phyloP scores from a whole-genome alignment of 352 stramenopile genomes.

The Globisporangium cystogenes region DNA sequence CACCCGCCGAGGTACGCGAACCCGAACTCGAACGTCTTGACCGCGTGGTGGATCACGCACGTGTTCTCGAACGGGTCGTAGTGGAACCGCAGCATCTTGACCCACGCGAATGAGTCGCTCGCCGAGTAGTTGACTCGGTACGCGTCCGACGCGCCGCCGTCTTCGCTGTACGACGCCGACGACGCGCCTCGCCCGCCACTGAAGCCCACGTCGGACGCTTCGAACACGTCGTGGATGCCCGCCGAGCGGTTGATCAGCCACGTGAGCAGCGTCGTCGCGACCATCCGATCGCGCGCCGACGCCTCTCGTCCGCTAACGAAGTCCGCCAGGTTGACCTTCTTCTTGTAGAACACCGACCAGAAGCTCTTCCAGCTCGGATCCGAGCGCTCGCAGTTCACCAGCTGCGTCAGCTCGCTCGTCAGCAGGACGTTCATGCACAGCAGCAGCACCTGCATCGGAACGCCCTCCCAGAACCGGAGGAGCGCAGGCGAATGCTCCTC shows the following conservation, averaged over 20 bases:
- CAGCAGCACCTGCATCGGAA: slow-evolving; percentile 48
- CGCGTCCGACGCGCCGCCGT: slow-evolving; percentile 18
- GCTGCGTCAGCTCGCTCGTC: slow-evolving; percentile 38
- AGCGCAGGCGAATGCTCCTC: neutral
- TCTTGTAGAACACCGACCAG: slow-evolving; percentile 37
- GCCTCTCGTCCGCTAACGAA: slow-evolving; percentile 27
- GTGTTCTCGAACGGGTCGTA: slow-evolving; percentile 54
- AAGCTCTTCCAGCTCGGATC: slow-evolving; percentile 36
- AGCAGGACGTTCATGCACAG: slow-evolving; percentile 53
- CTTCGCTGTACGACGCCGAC: slow-evolving; percentile 4
- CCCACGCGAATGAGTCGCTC: slow-evolving; percentile 51
- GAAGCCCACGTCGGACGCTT: slow-evolving; percentile 4
- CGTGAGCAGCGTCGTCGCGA: slow-evolving; percentile 40
- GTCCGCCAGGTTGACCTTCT: slow-evolving; percentile 39
- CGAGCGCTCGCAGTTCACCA: slow-evolving; percentile 34
- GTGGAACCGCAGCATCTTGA: slow-evolving; percentile 53
- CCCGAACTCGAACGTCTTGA: slow-evolving; percentile 60
- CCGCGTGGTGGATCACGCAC: slow-evolving; percentile 46
- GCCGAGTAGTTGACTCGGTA: slow-evolving; percentile 39
- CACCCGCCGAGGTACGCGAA: slow-evolving; percentile 54
- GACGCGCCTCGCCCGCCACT: neutral
- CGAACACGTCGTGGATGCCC: slow-evolving; percentile 44
- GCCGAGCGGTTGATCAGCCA: slow-evolving; percentile 37
- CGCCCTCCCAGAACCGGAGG: slow-evolving; percentile 23
- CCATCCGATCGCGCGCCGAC: slow-evolving; percentile 23